Base-by-base conservation (phyloP, 2,329 filamentous ascomycete genomes). In the Tolypocladium pustulatum region DNA sequence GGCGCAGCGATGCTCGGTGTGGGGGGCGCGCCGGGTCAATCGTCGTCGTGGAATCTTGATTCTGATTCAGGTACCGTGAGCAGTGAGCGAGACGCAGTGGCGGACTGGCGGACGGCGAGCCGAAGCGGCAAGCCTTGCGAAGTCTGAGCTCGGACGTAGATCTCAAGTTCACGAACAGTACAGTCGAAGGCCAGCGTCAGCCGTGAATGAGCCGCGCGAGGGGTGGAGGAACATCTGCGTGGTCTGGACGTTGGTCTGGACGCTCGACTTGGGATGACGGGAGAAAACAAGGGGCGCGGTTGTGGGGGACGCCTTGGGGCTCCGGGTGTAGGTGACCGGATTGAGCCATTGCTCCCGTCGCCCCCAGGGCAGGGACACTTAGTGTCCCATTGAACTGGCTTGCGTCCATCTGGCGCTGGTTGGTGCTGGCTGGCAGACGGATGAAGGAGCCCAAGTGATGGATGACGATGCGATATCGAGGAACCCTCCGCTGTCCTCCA, bases 391-490 rank as follows among this genome's bases (percentile, higher is more conserved):
- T 15, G 27, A 12, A 20, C 17, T 1, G 30, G 1, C 49, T 34
- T n/a, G 46, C 27, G 4, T 34, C 27, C 27, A 52, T 32, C 17
- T 34, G 17, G 27, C 9, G 49, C 27, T n/a, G 25, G 49, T 22
- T 7, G 32, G 32, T 34, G 32, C 32, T 34, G 32, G 46, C 15
- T 34, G 27, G 49, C 49, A 54, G 51, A 36, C 12, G 9, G 20
- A 37, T n/a, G 38, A 34, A 53, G 27, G 25, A 52, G n/a, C n/a
- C n/a, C n/a, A n/a, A 53, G 34, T 56, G 55, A 20, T 34, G 25
- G 13, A 58, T 41, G 43, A 40, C 41, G 36, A 58, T 52, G 46
- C 66, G 67, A 69, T 69, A 46, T 57, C 58, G 62, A 68, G 59
- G 60, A 52, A 61, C 54, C 52, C 57, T 61, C 61, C 59, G 58